Base-by-base conservation (phyloP, 2,329 filamentous ascomycete species). In the Ascochyta pisi region DNA sequence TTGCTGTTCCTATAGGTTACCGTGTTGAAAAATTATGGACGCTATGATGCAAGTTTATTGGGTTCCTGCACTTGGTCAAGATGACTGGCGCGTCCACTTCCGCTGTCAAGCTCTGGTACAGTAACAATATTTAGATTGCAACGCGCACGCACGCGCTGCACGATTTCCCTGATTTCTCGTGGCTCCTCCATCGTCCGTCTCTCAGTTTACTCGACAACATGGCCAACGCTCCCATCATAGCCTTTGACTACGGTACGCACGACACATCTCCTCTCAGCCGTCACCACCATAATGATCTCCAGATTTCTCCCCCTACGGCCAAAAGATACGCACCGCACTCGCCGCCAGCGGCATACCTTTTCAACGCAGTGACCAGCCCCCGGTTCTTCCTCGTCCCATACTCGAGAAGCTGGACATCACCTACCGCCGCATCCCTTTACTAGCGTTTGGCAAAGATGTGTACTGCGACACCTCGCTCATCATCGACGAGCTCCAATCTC, bases 381-480 rank as follows among this genome's bases (percentile, higher is more conserved):
- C 79, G 3, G 81, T 83, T 31, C 78, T 91, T 69, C 89, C 89
- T 6, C 85, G 89, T 24, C 87, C 87, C 1, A 87, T 90, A 69
- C 69, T 91, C 13, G 73, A 77, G 16, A 76, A 78, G 1, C 80
- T 92, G 13, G 87, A 86, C 24, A 80, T 91, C 50, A 77, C 79
- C 6, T 88, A 92, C 75, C 83, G 89, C 4, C 87, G 89, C 54
- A 90, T 91, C 53, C 89, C 89, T 1, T 68, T 91, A 46, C 74
- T 91, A 46, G 77, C 85, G 22, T 86, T 91, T 62, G 88, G 87
- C 15, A 79, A 83, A 6, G 84, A 90, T 67, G 77, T 92, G 39
- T 91, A 90, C 76, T 78, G 85, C 57, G 89, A 92, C 77, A 87
- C 86, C 2, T 84, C 86, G 3, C 82, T 91, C 22, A 91, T 91